Evolutionary conservation across 2,329 filamentous ascomycete genomes (phyloP), one percentile per base, ranked within the genome.

Genomic region (Gremmenia infestans): DNA sequence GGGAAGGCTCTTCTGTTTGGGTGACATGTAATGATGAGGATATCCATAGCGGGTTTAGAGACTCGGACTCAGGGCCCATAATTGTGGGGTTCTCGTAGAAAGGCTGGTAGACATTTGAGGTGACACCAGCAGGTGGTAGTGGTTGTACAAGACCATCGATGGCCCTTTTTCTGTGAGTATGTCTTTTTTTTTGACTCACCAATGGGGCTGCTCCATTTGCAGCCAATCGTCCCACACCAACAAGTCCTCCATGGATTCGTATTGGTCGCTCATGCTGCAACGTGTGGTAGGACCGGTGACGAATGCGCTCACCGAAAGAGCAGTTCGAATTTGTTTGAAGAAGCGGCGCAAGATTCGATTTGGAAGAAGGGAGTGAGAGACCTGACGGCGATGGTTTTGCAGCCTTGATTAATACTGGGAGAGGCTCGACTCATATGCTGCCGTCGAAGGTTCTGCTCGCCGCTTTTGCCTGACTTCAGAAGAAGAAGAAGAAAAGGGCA

Each of bases 101-200:
- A 25, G 23, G 23, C 23, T 3, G 23, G 23, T 4, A 25, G 5
- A 25, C 23, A 25, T 25, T 25, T 25, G 23, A 25, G 25, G 25
- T 28, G 25, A 28, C 25, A 28, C 4, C 4, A 5, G 25, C 25
- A 28, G n/a, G n/a, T n/a, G n/a, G n/a, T n/a, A n/a, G n/a, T n/a
- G n/a, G n/a, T n/a, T n/a, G n/a, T n/a, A n/a, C n/a, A n/a, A n/a
- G n/a, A n/a, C n/a, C n/a, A n/a, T n/a, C n/a, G n/a, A n/a, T n/a
- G n/a, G n/a, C 54, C 55, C 52, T 59, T 52, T 48, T 56, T 52
- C 48, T 49, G 42, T 57, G 12, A 57, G 55, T 36, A 50, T 46
- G 32, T 47, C 42, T 48, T 57, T 51, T 56, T 56, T 56, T 53
- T 53, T 47, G 22, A 56, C 54, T 56, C 47, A 56, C 54, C 50